phyloP scores from a whole-genome alignment of 2,329 filamentous ascomycete genomes.

The Neonectria coccinea region DNA sequence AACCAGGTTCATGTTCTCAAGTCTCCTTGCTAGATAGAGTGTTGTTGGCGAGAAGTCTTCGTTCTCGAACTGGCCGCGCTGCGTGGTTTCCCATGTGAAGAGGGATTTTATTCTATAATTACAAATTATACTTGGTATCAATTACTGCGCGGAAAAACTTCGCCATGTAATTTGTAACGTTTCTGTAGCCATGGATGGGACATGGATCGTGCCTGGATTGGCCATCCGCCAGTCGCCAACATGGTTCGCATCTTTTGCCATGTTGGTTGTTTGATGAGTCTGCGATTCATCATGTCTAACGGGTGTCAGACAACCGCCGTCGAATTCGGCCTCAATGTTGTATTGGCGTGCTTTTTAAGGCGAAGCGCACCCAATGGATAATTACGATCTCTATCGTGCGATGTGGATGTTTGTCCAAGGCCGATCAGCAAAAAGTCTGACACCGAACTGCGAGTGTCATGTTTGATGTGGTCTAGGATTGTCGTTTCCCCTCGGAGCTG shows the following conservation, averaged over 20 bases:
- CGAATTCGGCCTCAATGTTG: background rate
- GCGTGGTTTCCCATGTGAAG: background rate
- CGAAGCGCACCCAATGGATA: background rate
- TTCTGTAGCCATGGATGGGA: background rate
- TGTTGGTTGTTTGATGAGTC: background rate
- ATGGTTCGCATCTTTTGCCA: background rate
- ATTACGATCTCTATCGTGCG: background rate
- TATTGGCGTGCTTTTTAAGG: background rate
- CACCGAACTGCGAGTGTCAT: background rate
- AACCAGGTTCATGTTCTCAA: too few species aligned
- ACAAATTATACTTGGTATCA: background rate
- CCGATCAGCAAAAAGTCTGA: background rate
- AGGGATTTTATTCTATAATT: background rate
- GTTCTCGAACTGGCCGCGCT: background rate
- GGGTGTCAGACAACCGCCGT: background rate
- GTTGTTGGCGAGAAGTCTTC: background rate
- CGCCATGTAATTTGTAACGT: too few species aligned
- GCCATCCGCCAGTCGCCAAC: background rate
- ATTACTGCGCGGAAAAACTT: too few species aligned
- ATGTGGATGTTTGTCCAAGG: background rate
- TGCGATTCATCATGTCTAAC: background rate
- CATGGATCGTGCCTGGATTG: background rate
- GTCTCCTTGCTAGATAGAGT: background rate
- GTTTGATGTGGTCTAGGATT: background rate
- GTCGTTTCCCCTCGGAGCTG: background rate